Conservation (phyloP, 768 basidiomycete species). For the Pisolithus marmoratus region DNA sequence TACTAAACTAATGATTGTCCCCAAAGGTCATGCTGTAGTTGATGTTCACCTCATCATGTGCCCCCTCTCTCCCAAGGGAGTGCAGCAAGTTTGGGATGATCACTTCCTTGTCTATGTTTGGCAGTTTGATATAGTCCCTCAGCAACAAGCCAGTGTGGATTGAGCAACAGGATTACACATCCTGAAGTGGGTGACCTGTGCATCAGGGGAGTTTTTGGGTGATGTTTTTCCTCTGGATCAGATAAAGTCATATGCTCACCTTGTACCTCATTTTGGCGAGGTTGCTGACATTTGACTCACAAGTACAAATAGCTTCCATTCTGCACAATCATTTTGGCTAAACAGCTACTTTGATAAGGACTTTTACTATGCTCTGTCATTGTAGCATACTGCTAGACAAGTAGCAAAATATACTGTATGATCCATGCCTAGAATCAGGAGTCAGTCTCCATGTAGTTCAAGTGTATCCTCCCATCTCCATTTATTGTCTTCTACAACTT, state of each 20-base stretch:
- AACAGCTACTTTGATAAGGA: conserved; percentile 31
- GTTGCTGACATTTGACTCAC: conserved; percentile 18
- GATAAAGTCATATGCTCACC: conserved; percentile 16
- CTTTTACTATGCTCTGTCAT: conserved; percentile 1
- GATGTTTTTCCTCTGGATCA: conserved; percentile 23
- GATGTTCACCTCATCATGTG: conserved; percentile 14
- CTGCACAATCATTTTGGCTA: conserved; percentile 18
- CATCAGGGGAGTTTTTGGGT: conserved; percentile 13
- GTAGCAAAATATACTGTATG: no score
- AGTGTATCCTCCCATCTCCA: no score
- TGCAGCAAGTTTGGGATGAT: neutral
- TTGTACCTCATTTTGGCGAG: conserved; percentile 23
- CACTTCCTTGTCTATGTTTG: conserved; percentile 20
- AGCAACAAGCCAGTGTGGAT: conserved; percentile 5
- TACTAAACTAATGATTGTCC: neutral
- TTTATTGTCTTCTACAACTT: no score
- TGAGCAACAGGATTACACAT: conserved; percentile 15
- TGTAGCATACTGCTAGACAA: no score
- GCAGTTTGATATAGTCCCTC: conserved; percentile 20
- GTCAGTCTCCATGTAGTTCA: no score
- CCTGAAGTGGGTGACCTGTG: conserved; percentile 13
- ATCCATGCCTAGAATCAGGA: no score
- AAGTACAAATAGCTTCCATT: conserved; percentile 14
- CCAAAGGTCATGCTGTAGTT: conserved; percentile 9
- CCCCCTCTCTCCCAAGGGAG: neutral